Evolutionary conservation across 768 basidiomycete species (phyloP), one percentile per base, ranked within the genome.

Genomic region (Gyrodon lividus): DNA sequence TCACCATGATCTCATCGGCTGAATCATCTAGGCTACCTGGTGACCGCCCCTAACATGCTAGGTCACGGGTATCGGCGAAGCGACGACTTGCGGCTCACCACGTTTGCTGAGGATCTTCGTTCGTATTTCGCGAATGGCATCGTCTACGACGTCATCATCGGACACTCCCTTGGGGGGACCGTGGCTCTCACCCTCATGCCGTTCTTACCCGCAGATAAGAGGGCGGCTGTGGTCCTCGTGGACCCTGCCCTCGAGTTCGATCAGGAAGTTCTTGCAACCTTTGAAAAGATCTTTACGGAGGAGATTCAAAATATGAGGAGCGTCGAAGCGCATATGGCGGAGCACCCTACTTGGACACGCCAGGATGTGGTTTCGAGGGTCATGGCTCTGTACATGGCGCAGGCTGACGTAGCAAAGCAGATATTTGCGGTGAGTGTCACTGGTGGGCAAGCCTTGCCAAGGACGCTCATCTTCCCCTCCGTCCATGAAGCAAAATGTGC

Each of bases 131-230:
- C 53, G n/a, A 22, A 43, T 31, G 51, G 51, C 14, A 23, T 35
- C 28, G 28, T 39, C 7, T 62, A 55, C 26, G 54, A 59, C 40
- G 47, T 56, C 40, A 59, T 62, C 50, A 40, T 61, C 19, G 60
- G 53, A 7, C 57, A 56, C 42, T 62, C 54, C 2, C 30, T 62
- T 0, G 57, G 60, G 7, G 61, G 42, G 10, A 45, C 41, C 4
- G 44, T 59, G 22, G 14, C 33, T 2, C 38, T 62, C 9, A 43
- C 49, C 5, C 57, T 59, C 12, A 39, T 62, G 16, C 43, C 51
- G 5, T 33, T 59, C 13, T 44, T 59, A 28, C 40, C 53, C 4
- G 6, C 39, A n/a, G 19, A 47, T 35, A 6, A 23, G 7, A 46
- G 46, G 31, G 49, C 48, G 6, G 30, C 43, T 8, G 48, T 50